Evolutionary conservation across 2,329 filamentous ascomycete genomes (phyloP), one percentile per base, ranked within the genome.

Genomic region (Aspergillus neoniger): DNA sequence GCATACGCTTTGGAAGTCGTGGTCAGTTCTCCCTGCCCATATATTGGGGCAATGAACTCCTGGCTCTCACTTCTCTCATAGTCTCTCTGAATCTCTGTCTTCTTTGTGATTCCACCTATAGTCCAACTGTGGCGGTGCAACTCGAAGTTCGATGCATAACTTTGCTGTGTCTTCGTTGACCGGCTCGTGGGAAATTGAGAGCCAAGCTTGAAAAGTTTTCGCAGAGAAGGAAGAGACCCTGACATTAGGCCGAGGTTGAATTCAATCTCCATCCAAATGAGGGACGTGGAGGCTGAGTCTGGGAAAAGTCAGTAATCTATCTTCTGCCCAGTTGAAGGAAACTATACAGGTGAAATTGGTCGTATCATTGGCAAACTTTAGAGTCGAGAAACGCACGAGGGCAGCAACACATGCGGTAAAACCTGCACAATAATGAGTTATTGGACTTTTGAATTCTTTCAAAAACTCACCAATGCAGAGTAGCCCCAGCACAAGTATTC

Each of bases 251-350:
- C 58, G 7, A 60, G 55, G 10, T 60, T 60, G 58, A 60, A 60
- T 28, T 60, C 58, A 25, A 60, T 48, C 36, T 57, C 58, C 58
- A 60, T 60, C 58, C 53, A 60, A 19, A 60, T 57, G 9, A 60
- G 53, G n/a, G 58, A 60, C 6, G 30, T 56, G 15, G 58, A 49
- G 5, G 58, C 53, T 8, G 58, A 60, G 30, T 60, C 58, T 60
- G 38, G 17, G 4, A 1, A 1, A 25, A 36, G 12, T 36, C 32
- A 36, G 32, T 6, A 32, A 14, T 32, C 30, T n/a, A 5, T 21
- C 12, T 21, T 5, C 32, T 14, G 32, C 12, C 32, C 10, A 36
- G 4, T 7, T 25, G 5, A 10, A 5, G 12, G n/a, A 12, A 23
- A 32, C n/a, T 21, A 14, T 54, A 59, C 57, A 59, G 41, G 57